Conservation (phyloP, 2,329 filamentous ascomycete genomes). For the Aureobasidium sp. region DNA sequence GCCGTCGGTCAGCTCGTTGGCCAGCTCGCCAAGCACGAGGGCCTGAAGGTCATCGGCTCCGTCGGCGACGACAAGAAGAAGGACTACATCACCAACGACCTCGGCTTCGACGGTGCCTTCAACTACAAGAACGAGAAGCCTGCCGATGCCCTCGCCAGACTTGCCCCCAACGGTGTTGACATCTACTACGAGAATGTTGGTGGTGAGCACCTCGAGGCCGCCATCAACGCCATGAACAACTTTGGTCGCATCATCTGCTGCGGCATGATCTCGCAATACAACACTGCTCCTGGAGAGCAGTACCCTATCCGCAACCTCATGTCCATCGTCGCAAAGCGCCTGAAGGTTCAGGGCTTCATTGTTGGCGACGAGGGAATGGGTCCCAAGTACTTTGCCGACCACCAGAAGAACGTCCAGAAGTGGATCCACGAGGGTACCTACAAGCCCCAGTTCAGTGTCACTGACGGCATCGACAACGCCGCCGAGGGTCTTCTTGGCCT, state of each 20-base stretch:
- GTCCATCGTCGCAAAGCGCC: constrained; percentile 57
- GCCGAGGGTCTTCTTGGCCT: constrained; percentile 67
- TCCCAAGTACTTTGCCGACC: constrained; percentile 59
- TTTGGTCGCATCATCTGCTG: constrained; percentile 60
- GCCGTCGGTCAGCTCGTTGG: constrained; percentile 79
- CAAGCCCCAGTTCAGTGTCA: constrained; percentile 62
- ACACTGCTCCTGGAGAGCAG: constrained; percentile 48
- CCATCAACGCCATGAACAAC: constrained; percentile 56
- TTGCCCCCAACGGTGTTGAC: constrained; percentile 72
- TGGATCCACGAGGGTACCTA: constrained; percentile 72
- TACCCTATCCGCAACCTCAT: constrained; percentile 63
- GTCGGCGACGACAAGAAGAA: constrained; percentile 76
- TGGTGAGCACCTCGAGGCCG: constrained; percentile 65
- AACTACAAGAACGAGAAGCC: constrained; percentile 84
- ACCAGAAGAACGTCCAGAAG: constrained; percentile 66
- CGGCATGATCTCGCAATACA: constrained; percentile 73
- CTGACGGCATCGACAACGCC: constrained; percentile 70
- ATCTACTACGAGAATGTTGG: constrained; percentile 78
- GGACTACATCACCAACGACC: constrained; percentile 62
- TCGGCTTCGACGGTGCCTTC: constrained; percentile 68
- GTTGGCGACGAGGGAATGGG: constrained; percentile 60
- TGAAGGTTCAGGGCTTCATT: constrained; percentile 71
- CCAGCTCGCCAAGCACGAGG: constrained; percentile 75
- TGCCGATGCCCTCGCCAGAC: constrained; percentile 57
- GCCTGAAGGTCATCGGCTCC: constrained; percentile 70